A percentile compares a stretch with the other conserved stretches of the same genome.
These are phyloP conservation scores for Monosporascus sp. DNA, from an alignment of 2,329 filamentous ascomycete species.

Conservation along the genomic window DNA sequence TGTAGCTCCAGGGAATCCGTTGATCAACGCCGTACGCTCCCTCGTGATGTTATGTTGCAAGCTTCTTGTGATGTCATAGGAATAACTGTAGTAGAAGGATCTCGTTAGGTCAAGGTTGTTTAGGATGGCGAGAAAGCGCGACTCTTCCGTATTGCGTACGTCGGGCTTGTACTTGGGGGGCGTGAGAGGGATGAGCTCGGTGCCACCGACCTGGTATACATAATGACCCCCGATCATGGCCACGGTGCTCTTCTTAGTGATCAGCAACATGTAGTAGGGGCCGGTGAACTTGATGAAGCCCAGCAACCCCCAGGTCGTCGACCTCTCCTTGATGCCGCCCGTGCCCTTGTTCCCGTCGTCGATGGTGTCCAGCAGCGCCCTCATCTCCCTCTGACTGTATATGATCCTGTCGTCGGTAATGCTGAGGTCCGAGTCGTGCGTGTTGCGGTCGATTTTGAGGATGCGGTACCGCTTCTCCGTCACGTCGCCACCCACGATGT, in stretches of 20 bases:
- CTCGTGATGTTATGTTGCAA: constrained; percentile 86
- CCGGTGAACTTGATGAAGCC: constrained; percentile 96
- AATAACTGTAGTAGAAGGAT: constrained; percentile 98
- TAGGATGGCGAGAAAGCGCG: constrained; percentile 80
- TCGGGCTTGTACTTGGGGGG: constrained; percentile 74
- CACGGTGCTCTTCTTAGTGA: constrained; percentile 93
- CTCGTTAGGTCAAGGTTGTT: constrained; percentile 85
- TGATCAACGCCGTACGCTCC: constrained; percentile 66
- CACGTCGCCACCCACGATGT: constrained; percentile 88
- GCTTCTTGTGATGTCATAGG: constrained; percentile 90
- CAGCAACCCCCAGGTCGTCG: constrained; percentile 86
- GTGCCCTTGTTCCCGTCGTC: constrained; percentile 91
- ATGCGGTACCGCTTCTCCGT: constrained; percentile 85
- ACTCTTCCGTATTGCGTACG: constrained; percentile 76
- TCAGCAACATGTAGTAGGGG: constrained; percentile 92
- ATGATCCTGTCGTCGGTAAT: constrained; percentile 93
- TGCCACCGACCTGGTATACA: constrained; percentile 90
- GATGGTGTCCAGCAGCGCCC: constrained; percentile 85
- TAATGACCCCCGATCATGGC: constrained; percentile 96
- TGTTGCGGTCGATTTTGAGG: constrained; percentile 88
- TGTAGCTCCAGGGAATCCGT: constrained; percentile 54
- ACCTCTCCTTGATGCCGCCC: constrained; percentile 83
- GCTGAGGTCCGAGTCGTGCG: constrained; percentile 69
- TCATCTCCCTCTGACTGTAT: constrained; percentile 89
- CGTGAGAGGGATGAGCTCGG: constrained; percentile 83